Evolutionary conservation across 164 flowering plant genomes (phyloP).

Genomic region (Berberis thunbergii): DNA sequence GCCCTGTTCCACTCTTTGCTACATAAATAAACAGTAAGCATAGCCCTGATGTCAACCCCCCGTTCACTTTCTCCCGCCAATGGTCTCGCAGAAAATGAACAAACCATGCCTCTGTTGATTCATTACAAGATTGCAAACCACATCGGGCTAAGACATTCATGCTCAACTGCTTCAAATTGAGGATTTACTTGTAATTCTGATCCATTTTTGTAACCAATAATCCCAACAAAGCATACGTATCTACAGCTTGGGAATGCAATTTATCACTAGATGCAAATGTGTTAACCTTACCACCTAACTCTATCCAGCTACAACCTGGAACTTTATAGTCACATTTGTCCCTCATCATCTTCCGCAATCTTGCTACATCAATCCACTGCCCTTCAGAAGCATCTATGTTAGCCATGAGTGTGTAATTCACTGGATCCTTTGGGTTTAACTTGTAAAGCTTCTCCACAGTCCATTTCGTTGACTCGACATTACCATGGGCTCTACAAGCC

Average conservation of each 20-base stretch:
- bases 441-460: slow-evolving; percentile 41
- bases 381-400: slow-evolving; percentile 47
- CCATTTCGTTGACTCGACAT: slow-evolving; percentile 34
- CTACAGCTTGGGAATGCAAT: slow-evolving; percentile 23
- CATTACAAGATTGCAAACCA: no score
- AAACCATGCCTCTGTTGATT: no score
- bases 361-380: slow-evolving; percentile 45
- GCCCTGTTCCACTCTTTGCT: no score
- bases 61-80: no score
- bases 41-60: no score
- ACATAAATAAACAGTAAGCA: no score
- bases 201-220: no score
- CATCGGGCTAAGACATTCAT: no score
- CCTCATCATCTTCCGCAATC: slow-evolving; percentile 35
- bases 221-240: no score
- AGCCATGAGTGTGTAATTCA: slow-evolving; percentile 41
- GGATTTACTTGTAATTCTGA: no score
- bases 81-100: no score
- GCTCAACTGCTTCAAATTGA: no score
- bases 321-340: slow-evolving; percentile 25
- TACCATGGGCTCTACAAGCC: slow-evolving; percentile 47
- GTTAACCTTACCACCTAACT: slow-evolving; percentile 30
- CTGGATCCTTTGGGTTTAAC: slow-evolving; percentile 41
- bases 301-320: slow-evolving; percentile 64
- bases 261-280: slow-evolving; percentile 30